These are phyloP conservation scores for Torulaspora globosa DNA, from an alignment of 1,139 yeast genomes.

Conservation along the genomic window DNA sequence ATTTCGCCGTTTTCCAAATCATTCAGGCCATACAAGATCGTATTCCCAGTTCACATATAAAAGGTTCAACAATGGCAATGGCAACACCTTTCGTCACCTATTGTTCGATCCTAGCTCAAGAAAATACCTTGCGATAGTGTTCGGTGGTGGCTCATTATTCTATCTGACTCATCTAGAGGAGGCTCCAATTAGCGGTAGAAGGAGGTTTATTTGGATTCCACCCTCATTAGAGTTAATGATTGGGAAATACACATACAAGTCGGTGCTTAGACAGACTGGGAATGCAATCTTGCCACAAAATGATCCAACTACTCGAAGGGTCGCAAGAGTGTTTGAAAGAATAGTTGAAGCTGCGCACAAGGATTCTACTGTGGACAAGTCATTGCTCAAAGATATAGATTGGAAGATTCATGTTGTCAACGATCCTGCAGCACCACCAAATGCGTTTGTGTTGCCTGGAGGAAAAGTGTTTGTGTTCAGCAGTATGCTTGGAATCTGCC, in stretches of 20 bases:
- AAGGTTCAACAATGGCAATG: conserved; percentile 32
- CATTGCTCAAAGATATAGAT: conserved; percentile 37
- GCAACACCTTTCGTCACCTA: conserved; percentile 19
- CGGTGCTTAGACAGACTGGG: conserved; percentile 50
- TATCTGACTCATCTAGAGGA: conserved; percentile 64
- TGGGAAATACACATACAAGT: conserved; percentile 67
- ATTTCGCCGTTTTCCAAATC: not conserved
- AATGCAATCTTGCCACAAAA: conserved; percentile 47
- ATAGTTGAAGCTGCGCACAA: conserved; percentile 56
- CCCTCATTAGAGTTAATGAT: conserved; percentile 58
- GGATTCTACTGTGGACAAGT: conserved; percentile 39
- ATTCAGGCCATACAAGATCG: not conserved
- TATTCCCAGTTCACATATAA: conserved; percentile 23
- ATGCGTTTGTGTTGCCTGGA: conserved; percentile 93
- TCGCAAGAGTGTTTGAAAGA: conserved; percentile 57
- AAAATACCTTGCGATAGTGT: conserved; percentile 27
- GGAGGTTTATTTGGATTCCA: conserved; percentile 70
- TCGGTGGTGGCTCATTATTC: conserved; percentile 44
- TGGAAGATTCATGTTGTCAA: conserved; percentile 85
- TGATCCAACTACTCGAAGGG: conserved; percentile 55
- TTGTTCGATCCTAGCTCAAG: conserved; percentile 30
- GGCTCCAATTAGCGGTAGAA: conserved; percentile 79
- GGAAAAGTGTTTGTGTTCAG: conserved; percentile 91
- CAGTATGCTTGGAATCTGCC: conserved; percentile 72
- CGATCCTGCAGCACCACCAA: conserved; percentile 71